Percentiles rank a stretch among this genome's conserved stretches.
Evolutionary conservation across 768 basidiomycete genomes (phyloP).

Genomic region (Crassisporium funariophilum): DNA sequence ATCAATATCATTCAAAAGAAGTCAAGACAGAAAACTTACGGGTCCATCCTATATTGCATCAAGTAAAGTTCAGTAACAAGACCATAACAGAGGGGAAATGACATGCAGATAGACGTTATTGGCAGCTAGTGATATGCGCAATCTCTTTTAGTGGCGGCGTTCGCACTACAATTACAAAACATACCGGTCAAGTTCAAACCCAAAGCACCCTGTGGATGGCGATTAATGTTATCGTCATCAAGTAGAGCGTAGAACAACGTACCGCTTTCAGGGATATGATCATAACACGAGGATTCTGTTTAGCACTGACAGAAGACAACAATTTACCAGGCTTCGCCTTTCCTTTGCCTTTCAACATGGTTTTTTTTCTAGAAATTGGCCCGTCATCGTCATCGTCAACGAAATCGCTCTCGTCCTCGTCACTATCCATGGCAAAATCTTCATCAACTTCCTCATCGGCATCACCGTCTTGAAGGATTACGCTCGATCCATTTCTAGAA

Average conservation of each 20-base stretch:
- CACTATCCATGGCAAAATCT: slow-evolving; percentile 36
- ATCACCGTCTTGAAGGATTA: background rate
- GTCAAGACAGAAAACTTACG: slow-evolving; percentile 48
- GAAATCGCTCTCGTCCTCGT: slow-evolving; percentile 33
- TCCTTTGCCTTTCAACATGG: slow-evolving; percentile 39
- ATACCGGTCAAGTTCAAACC: slow-evolving; percentile 79
- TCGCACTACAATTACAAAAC: background rate
- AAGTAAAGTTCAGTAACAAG: slow-evolving; percentile 4
- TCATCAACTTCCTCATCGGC: slow-evolving; percentile 30
- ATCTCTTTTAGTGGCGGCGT: background rate
- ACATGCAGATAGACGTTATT: slow-evolving; percentile 84
- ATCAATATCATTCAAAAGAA: slow-evolving; percentile 1
- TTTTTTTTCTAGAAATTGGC: slow-evolving; percentile 15
- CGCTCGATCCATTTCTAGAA: background rate
- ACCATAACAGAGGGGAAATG: background rate
- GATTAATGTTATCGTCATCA: too few species aligned
- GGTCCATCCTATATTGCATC: slow-evolving; percentile 65
- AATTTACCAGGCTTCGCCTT: slow-evolving; percentile 24
- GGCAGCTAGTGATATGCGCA: slow-evolving; percentile 58
- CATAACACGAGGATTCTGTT: slow-evolving; percentile 74
- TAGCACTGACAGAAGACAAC: slow-evolving; percentile 21
- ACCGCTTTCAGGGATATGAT: slow-evolving; percentile 82
- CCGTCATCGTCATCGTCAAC: slow-evolving; percentile 29
- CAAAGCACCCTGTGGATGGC: slow-evolving; percentile 81
- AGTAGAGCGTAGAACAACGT: slow-evolving; percentile 18